Evolutionary conservation across 192 early-diverging fungal genomes (phyloP).

Genomic region (Allomyces javanicus): DNA sequence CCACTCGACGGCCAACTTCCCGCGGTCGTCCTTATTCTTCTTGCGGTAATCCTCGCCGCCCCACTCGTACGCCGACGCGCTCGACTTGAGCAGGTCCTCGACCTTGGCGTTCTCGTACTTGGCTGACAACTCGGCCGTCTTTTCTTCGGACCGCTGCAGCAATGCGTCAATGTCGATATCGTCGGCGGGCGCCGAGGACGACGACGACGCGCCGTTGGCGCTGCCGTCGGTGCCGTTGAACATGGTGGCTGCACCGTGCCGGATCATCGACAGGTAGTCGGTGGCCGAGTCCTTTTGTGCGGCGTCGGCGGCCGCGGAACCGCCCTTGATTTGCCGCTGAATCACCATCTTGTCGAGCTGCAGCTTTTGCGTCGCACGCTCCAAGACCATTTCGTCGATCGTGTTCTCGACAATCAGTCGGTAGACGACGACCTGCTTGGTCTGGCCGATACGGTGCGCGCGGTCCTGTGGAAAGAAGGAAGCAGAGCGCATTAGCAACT

Average conservation of each 20-base stretch:
- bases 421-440: conserved; percentile 91
- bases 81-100: conserved; percentile 85
- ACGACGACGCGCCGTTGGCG: conserved; percentile 2
- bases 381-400: conserved; percentile 93
- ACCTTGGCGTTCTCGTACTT: conserved; percentile 82
- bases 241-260: conserved; percentile 78
- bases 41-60: conserved; percentile 87
- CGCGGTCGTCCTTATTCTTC: conserved; percentile 18
- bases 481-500: neutral
- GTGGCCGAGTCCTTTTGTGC: conserved; percentile 29
- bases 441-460: conserved; percentile 97
- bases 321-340: conserved; percentile 37
- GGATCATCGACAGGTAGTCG: conserved; percentile 88
- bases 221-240: conserved; percentile 39
- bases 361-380: conserved; percentile 91
- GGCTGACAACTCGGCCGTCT: conserved; percentile 65
- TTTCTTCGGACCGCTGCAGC: conserved; percentile 59
- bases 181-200: conserved; percentile 3
- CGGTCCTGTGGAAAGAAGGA: conserved; percentile 57
- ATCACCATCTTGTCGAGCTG: conserved; percentile 95
- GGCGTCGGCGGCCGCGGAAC: too few relatives aligned
- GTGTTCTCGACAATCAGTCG: conserved; percentile 92
- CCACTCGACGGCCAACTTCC: conserved; percentile 27
- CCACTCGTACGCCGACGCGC: conserved; percentile 76
- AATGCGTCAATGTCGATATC: conserved; percentile 76